phyloP scores from a whole-genome alignment of 73 alveolate species.

The Stentor roeselii region DNA sequence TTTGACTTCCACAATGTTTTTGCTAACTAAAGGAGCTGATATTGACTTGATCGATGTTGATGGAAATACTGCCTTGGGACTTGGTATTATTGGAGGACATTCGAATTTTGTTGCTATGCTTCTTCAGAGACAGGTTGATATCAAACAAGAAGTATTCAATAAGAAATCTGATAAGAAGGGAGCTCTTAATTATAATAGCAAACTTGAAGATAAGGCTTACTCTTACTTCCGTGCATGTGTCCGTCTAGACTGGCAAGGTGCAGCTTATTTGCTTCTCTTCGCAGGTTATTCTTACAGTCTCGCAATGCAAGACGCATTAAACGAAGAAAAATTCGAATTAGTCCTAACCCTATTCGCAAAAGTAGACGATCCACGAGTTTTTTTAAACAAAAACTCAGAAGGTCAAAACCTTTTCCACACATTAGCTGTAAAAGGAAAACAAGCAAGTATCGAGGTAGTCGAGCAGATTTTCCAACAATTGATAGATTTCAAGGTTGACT shows the following conservation, averaged over 20 bases:
- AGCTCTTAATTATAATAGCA: not conserved
- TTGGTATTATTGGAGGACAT: constrained; percentile 13
- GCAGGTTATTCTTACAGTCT: constrained; percentile 48
- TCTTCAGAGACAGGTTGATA: constrained; percentile 37
- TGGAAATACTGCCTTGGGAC: constrained; percentile 29
- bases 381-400: constrained; percentile 40
- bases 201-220: constrained; percentile 25
- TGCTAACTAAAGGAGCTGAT: constrained; percentile 38
- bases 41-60: constrained; percentile 36
- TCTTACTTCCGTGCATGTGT: constrained; percentile 53
- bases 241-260: constrained; percentile 57
- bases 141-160: constrained; percentile 37
- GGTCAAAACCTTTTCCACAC: constrained; percentile 62
- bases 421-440: constrained; percentile 45
- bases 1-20: constrained; percentile 34
- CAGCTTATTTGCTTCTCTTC: constrained; percentile 60
- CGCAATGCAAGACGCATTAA: constrained; percentile 76
- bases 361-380: constrained; percentile 42
- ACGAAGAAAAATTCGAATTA: constrained; percentile 55
- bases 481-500: constrained; percentile 52
- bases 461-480: constrained; percentile 25
- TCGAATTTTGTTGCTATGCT: constrained; percentile 48
- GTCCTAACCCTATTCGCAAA: constrained; percentile 58
- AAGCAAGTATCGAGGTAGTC: constrained; percentile 29
- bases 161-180: not conserved